These are phyloP conservation scores for Exophiala viscosa DNA, from an alignment of 2,329 filamentous ascomycete species.

Conservation along the genomic window DNA sequence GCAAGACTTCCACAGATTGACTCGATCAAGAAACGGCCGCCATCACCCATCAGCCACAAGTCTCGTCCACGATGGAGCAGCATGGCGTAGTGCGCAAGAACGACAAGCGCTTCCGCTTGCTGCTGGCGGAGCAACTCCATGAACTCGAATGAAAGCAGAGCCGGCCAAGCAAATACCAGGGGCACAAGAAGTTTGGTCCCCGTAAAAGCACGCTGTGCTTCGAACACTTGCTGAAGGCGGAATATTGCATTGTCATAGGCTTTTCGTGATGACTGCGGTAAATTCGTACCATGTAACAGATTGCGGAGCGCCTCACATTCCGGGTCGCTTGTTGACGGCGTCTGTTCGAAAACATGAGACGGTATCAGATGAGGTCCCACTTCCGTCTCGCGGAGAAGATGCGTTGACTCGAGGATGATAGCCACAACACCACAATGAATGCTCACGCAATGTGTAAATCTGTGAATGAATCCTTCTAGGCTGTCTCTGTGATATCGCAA, in stretches of 20 bases:
- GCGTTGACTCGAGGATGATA: slow-evolving; percentile 10
- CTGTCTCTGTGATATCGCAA: slow-evolving; percentile 38
- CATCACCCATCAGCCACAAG: slow-evolving; percentile 19
- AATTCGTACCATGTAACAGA: slow-evolving; percentile 10
- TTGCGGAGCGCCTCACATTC: slow-evolving; percentile 14
- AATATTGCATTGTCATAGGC: slow-evolving; percentile 17
- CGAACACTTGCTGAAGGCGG: slow-evolving; percentile 17
- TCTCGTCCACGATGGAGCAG: slow-evolving; percentile 25
- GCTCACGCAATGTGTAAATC: slow-evolving; percentile 28
- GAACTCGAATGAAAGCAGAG: slow-evolving; percentile 32
- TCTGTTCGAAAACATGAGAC: background rate
- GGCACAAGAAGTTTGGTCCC: background rate
- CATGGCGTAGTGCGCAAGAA: slow-evolving; percentile 30
- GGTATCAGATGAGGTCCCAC: slow-evolving; percentile 10
- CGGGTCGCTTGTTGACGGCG: background rate
- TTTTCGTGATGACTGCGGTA: slow-evolving; percentile 3
- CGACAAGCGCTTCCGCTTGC: slow-evolving; percentile 34
- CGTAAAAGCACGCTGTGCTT: slow-evolving; percentile 1
- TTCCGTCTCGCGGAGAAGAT: slow-evolving; percentile 15
- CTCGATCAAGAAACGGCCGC: slow-evolving; percentile 29
- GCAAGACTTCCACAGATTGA: slow-evolving; percentile 8
- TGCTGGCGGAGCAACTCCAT: slow-evolving; percentile 35
- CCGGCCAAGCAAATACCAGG: slow-evolving; percentile 33
- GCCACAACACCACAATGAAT: slow-evolving; percentile 30
- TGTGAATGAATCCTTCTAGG: slow-evolving; percentile 37